phyloP scores from a whole-genome alignment of 2,329 filamentous ascomycete genomes.

The Talaromyces marneffei region DNA sequence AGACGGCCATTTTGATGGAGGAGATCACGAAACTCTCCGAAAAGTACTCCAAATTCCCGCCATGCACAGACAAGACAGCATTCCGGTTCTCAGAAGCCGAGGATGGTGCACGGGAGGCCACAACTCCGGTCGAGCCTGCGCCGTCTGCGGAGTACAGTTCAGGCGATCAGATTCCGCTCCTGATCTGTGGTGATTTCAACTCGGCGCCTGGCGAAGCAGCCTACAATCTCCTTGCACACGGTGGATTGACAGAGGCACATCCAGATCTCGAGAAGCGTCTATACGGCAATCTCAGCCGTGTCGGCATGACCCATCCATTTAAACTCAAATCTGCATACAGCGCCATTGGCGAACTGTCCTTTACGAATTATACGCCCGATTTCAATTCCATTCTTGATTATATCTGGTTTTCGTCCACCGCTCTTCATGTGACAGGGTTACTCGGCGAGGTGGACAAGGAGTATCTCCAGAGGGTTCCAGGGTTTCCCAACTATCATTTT shows the following conservation, averaged over 20 bases:
- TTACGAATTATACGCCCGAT: slow-evolving; percentile 95
- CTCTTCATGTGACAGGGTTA: slow-evolving; percentile 73
- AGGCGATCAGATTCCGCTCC: slow-evolving; percentile 79
- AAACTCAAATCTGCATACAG: slow-evolving; percentile 86
- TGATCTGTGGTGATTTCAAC: slow-evolving; percentile 96
- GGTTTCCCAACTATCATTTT: slow-evolving; percentile 92
- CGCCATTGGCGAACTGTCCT: slow-evolving; percentile 76
- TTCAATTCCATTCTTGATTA: slow-evolving; percentile 93
- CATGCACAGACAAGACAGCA: slow-evolving; percentile 70
- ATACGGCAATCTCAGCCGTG: slow-evolving; percentile 87
- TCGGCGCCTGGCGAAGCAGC: slow-evolving; percentile 81
- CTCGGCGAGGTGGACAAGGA: slow-evolving; percentile 81
- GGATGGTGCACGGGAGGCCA: slow-evolving; percentile 35
- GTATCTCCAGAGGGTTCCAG: slow-evolving; percentile 79
- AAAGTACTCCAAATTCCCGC: slow-evolving; percentile 71
- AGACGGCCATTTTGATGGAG: slow-evolving; percentile 93
- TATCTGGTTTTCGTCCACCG: slow-evolving; percentile 94
- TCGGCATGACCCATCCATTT: slow-evolving; percentile 93
- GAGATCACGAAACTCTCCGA: slow-evolving; percentile 80
- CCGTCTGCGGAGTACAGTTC: slow-evolving; percentile 82
- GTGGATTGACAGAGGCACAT: slow-evolving; percentile 71
- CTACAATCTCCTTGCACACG: slow-evolving; percentile 80
- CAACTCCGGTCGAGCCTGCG: slow-evolving; percentile 54
- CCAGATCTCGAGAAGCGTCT: slow-evolving; percentile 71
- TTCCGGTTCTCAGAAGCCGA: slow-evolving; percentile 49